These are phyloP conservation scores for Albugo laibachii DNA, from an alignment of 352 stramenopile species.

Conservation along the genomic window DNA sequence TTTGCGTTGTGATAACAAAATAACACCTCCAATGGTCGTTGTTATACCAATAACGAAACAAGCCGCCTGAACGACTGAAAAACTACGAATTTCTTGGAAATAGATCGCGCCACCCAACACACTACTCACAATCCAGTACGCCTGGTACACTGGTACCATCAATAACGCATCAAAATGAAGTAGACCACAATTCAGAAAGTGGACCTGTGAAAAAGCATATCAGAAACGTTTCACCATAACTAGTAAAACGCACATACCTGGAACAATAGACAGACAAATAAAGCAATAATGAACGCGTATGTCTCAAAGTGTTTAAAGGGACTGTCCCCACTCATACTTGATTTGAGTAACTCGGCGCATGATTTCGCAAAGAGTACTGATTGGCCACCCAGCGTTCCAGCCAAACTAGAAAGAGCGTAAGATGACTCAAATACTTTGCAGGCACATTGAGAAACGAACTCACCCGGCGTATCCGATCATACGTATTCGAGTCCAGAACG, in stretches of 20 bases:
- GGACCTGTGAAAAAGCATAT: slow-evolving; percentile 16
- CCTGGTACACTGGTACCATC: slow-evolving; percentile 71
- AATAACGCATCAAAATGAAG: slow-evolving; percentile 63
- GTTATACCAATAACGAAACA: slow-evolving; percentile 75
- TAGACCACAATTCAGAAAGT: slow-evolving; percentile 61
- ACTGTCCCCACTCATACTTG: slow-evolving; percentile 36
- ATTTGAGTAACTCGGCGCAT: slow-evolving; percentile 51
- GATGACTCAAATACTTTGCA: neutral
- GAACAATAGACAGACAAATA: slow-evolving; percentile 34
- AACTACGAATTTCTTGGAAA: slow-evolving; percentile 77
- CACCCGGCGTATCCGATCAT: slow-evolving; percentile 57
- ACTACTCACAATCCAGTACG: slow-evolving; percentile 79
- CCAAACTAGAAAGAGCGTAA: slow-evolving; percentile 11
- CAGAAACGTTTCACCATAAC: neutral
- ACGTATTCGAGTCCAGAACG: slow-evolving; percentile 38
- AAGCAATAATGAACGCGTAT: slow-evolving; percentile 41
- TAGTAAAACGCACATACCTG: slow-evolving; percentile 8
- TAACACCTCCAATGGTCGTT: slow-evolving; percentile 67
- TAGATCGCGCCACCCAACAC: slow-evolving; percentile 80
- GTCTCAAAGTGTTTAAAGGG: slow-evolving; percentile 37
- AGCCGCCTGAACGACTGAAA: slow-evolving; percentile 42
- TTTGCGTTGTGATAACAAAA: slow-evolving; percentile 58
- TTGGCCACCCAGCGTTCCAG: slow-evolving; percentile 59
- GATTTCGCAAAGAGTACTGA: slow-evolving; percentile 79
- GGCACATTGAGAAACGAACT: neutral